phyloP scores from a whole-genome alignment of 495 filamentous ascomycete species.

The Xylaria nigripes region DNA sequence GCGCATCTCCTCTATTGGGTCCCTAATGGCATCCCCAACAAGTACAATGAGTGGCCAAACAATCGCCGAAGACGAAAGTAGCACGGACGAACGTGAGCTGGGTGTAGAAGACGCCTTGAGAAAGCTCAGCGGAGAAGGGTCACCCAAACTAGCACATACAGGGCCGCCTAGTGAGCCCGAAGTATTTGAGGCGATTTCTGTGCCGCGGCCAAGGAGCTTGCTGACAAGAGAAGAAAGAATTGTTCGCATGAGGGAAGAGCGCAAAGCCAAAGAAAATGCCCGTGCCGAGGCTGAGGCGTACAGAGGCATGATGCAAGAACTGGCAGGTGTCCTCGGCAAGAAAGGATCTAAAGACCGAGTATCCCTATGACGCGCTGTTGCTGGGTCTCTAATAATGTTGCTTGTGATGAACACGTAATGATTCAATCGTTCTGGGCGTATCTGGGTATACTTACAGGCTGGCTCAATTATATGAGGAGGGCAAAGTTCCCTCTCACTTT shows the following conservation, averaged over 20 bases:
- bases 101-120: conserved; percentile 56
- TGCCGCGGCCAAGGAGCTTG: conserved; percentile 63
- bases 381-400: background rate
- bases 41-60: conserved; percentile 77
- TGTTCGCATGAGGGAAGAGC: conserved; percentile 79
- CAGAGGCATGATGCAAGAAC: conserved; percentile 80
- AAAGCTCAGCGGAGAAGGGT: conserved; percentile 61
- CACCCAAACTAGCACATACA: conserved; percentile 24
- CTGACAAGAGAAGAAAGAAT: conserved; percentile 84
- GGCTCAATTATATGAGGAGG: conserved; percentile 4
- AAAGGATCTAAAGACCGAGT: conserved; percentile 19
- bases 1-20: conserved; percentile 58
- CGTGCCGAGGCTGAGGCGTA: conserved; percentile 69
- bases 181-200: conserved; percentile 81
- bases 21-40: conserved; percentile 63
- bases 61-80: conserved; percentile 67
- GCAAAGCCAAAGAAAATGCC: conserved; percentile 56
- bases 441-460: conserved; percentile 8
- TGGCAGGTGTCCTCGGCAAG: conserved; percentile 34
- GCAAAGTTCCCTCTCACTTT: background rate
- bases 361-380: conserved; percentile 16
- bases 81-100: conserved; percentile 24
- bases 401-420: conserved; percentile 12
- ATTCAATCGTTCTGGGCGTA: conserved; percentile 8
- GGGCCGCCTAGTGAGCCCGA: conserved; percentile 55